A percentile compares a stretch with the other conserved stretches of the same genome.
These are phyloP conservation scores for Ogataea neopini DNA, from an alignment of 805 yeast species.

Conservation along the genomic window DNA sequence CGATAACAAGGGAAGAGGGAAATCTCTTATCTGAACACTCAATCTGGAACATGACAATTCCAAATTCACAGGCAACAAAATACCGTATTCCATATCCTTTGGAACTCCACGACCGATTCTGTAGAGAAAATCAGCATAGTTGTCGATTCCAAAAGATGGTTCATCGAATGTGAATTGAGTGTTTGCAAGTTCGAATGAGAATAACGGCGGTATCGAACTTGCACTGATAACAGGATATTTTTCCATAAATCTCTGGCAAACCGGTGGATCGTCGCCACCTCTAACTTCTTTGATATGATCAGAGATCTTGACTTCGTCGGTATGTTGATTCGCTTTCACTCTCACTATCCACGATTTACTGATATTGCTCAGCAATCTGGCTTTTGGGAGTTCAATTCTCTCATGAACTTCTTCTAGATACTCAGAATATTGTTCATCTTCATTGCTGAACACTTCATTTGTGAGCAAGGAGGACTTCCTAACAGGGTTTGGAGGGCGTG, in stretches of 20 bases:
- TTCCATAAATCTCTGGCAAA: slow-evolving; percentile 26
- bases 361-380: slow-evolving; percentile 29
- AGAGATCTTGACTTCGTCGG: slow-evolving; percentile 7
- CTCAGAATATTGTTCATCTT: slow-evolving; percentile 25
- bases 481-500: neutral
- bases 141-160: slow-evolving; percentile 53
- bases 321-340: slow-evolving; percentile 15
- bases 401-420: slow-evolving; percentile 26
- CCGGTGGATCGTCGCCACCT: slow-evolving; percentile 30
- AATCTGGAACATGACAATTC: slow-evolving; percentile 45
- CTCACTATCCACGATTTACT: slow-evolving; percentile 36
- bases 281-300: slow-evolving; percentile 3
- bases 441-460: slow-evolving; percentile 21
- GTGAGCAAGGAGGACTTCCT: slow-evolving; percentile 19
- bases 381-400: slow-evolving; percentile 28
- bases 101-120: slow-evolving; percentile 55
- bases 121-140: slow-evolving; percentile 45
- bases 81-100: slow-evolving; percentile 49
- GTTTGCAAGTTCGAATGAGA: slow-evolving; percentile 50
- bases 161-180: slow-evolving; percentile 48
- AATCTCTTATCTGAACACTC: slow-evolving; percentile 51
- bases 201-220: slow-evolving; percentile 49
- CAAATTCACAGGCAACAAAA: slow-evolving; percentile 51
- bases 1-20: slow-evolving; percentile 56
- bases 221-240: slow-evolving; percentile 32